Base-by-base conservation (phyloP, 176 grass and related monocot genomes). In the Secale cereale region DNA sequence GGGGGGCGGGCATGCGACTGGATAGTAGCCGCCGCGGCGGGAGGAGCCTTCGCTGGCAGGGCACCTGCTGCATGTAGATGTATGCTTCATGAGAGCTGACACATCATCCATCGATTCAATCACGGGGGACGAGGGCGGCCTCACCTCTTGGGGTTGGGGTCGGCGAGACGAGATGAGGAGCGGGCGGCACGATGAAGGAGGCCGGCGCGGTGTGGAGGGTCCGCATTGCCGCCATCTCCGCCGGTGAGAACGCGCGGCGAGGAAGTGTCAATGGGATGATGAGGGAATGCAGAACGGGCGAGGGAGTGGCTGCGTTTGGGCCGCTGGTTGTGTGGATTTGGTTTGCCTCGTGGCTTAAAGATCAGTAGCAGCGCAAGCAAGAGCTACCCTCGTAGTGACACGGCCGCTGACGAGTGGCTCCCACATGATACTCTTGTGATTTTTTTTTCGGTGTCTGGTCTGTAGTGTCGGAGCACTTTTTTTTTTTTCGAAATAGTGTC, bases 261-360 rank as follows among this genome's bases (percentile, higher is more conserved):
- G 70, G 67, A 22, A n/a, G 71, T 7, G 57, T 3, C 35, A 12
- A 52, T 43, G 65, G 40, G 31, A 39, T 56, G 65, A 59, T 39
- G 39, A 65, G 41, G 10, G n/a, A n/a, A n/a, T n/a, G 29, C 26
- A 57, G 62, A 71, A 71, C 17, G 57, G 3, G 26, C 77, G 4
- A 70, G 30, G 23, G 81, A 76, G 77, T 74, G 81, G 82, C 76
- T 67, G 59, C 59, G 17, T 71, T 17, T 74, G 31, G 82, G 28
- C 77, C 82, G 59, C 82, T 76, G 48, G 70, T 70, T 89, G 70
- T 85, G 82, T 89, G 87, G 87, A 89, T 89, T 76, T 81, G 78
- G 78, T 81, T 81, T 85, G 43, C 57, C 30, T 66, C 31, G 3
- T 43, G 9, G 26, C 25, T 80, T 74, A 33, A 83, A 63, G 41